Base-by-base conservation (phyloP, 345 rosid species). In the Dipteronia sinensis region DNA sequence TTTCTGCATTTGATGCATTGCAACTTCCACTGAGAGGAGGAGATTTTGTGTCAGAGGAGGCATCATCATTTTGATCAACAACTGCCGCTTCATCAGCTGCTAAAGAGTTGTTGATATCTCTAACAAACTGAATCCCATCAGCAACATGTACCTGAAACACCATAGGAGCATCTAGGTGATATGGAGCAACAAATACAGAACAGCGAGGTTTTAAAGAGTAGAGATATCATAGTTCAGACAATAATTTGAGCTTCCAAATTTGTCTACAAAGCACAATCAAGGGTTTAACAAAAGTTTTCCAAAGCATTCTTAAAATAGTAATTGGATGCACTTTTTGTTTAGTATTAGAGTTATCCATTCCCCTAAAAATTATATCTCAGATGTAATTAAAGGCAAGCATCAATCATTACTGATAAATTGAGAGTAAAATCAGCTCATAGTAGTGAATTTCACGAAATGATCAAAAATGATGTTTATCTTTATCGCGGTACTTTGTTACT, bases 81-180 rank as follows among this genome's bases (percentile, higher is more conserved):
- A 67, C 70, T 31, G 84, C 66, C 62, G 81, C 40, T 82, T 78
- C 82, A 15, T 70, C 82, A 66, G 85, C 72, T 72, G 84, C 62
- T 61, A 73, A 78, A 31, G 75, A 59, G 34, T 69, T 81, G 71
- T 80, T 82, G 40, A 78, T 65, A 25, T 79, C 88, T 74, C 79
- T 71, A 65, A 95, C 82, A 81, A 90, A 95, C 82, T 84, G 77
- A 80, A 95, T 86, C 65, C 98, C 99, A 85, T 93, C 99, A 40
- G 89, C 89, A 73, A 92, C 79, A 79, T 91, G 94, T 55, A 93
- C 97, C 98, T 94, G 81, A 73, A 65, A 77, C 72, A 42, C 53
- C 70, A 74, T 22, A 15, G 25, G 44, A 63, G 74, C 63, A 76
- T 17, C 65, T 42, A 17, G 47, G 42, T 9, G 73, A 31, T 73